Conservation (phyloP, 148 eudicot species). For the Rheum nobile region DNA sequence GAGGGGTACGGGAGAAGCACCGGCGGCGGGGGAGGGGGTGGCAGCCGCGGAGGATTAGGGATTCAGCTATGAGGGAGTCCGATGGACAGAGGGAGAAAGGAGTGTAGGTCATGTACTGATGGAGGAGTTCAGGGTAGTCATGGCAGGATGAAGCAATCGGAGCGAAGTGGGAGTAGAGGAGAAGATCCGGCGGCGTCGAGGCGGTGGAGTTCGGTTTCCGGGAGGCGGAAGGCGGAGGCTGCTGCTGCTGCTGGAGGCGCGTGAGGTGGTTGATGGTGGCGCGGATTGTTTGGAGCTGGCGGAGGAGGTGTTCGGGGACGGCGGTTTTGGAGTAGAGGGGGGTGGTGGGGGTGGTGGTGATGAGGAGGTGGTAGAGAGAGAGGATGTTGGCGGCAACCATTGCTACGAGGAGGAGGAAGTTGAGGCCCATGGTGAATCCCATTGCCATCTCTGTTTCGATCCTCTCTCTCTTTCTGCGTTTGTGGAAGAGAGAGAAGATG, state of each 20-base stretch:
- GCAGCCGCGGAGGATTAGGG: conserved; percentile 72
- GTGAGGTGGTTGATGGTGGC: conserved; percentile 93
- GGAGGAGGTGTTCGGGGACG: conserved; percentile 71
- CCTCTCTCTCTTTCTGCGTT: not conserved
- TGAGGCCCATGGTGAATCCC: conserved; percentile 72
- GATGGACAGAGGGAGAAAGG: conserved; percentile 45
- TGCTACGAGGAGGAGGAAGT: conserved; percentile 57
- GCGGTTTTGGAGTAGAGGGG: conserved; percentile 5
- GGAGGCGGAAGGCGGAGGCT: conserved; percentile 16
- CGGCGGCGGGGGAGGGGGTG: conserved; percentile 82
- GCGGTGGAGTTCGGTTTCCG: conserved; percentile 21
- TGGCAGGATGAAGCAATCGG: conserved; percentile 66
- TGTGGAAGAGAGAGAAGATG: not conserved
- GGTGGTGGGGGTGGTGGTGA: conserved; percentile 35
- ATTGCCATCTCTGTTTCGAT: conserved; percentile 16
- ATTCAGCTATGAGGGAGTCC: conserved; percentile 38
- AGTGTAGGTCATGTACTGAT: conserved; percentile 65
- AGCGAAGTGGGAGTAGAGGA: conserved; percentile 38
- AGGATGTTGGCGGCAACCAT: conserved; percentile 88
- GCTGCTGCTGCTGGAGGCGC: conserved; percentile 28
- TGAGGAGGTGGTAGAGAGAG: conserved; percentile 80
- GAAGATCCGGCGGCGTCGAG: conserved; percentile 50
- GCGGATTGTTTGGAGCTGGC: conserved; percentile 72
- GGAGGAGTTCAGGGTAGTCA: conserved; percentile 43
- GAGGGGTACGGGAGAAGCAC: conserved; percentile 40